Evolutionary conservation across 1,284 basidiomycete species (phyloP), one percentile per base, ranked within the genome.

Genomic region (Moniliella sp.): DNA sequence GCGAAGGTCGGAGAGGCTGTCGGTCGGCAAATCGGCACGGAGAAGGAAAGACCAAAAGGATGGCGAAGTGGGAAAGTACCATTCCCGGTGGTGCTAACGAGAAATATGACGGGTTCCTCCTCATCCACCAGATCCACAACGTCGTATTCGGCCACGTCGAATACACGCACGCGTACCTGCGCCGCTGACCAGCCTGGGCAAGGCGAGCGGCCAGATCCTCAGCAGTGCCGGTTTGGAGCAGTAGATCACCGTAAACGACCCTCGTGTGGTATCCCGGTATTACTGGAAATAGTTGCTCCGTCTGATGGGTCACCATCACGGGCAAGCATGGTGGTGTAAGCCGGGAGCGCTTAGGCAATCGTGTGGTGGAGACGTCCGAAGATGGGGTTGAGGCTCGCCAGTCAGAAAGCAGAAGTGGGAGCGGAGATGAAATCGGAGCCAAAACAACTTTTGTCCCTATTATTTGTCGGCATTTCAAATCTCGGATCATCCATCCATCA

Each of bases 81-180:
- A 18, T 82, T 75, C 0, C 88, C 88, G 0, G 86, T 83, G 0
- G 88, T 97, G 0, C 86, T 75, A 1, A 91, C 69, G 2, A 93
- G 71, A 45, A 93, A 83, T n/a, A 94, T 61, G 8, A 91, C 80
- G 61, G 21, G 21, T 23, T n/a, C 33, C 0, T 34, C 9, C 16
- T 50, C 49, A 14, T 36, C 28, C 26, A 51, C 37, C 2, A 54
- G 36, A 0, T 38, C 34, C 32, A 42, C 36, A 13, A 36, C 34
- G 29, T 55, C 50, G 34, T 50, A 55, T 8, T 39, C 33, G 15
- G 38, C 37, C 1, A 47, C 25, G 10, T 41, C 40, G 11, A 12
- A 13, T 2, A 50, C 23, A 8, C 21, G 28, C 30, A 40, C 40
- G 2, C 27, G 16, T 27, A 43, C 44, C 12, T 42, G 43, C 16